phyloP scores from a whole-genome alignment of 208 protist genomes.

The Crithidia bombi region DNA sequence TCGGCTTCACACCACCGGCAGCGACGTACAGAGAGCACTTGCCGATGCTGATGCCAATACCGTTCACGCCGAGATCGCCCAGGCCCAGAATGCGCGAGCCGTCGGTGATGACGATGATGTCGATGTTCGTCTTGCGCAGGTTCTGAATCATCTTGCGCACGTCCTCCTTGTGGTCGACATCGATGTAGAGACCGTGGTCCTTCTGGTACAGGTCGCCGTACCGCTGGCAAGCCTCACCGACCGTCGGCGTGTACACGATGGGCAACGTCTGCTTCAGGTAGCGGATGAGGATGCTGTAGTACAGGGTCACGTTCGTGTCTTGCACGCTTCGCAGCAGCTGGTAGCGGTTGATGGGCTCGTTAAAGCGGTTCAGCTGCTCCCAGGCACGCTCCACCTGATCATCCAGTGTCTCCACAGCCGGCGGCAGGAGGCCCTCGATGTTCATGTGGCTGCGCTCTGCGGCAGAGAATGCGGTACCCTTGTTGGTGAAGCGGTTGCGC shows the following conservation, averaged over 20 bases:
- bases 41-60: constrained; percentile 96
- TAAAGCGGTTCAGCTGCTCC: constrained; percentile 60
- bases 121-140: constrained; percentile 68
- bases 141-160: constrained; percentile 86
- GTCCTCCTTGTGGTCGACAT: constrained; percentile 66
- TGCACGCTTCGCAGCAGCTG: constrained; percentile 66
- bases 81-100: constrained; percentile 96
- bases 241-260: constrained; percentile 91
- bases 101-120: constrained; percentile 96
- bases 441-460: constrained; percentile 61
- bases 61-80: constrained; percentile 94
- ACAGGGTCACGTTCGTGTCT: constrained; percentile 74
- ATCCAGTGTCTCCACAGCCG: constrained; percentile 68
- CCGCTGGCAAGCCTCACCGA: constrained; percentile 93
- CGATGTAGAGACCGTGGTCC: constrained; percentile 91
- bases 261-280: constrained; percentile 78
- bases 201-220: constrained; percentile 81
- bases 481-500: constrained; percentile 75
- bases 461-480: constrained; percentile 71
- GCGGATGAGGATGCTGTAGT: constrained; percentile 71
- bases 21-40: constrained; percentile 94
- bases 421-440: constrained; percentile 66
- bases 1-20: constrained; percentile 86
- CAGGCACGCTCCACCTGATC: constrained; percentile 70
- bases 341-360: constrained; percentile 84